phyloP scores from a whole-genome alignment of 1,139 yeast species.

The Blastobotrys buckinghamii region DNA sequence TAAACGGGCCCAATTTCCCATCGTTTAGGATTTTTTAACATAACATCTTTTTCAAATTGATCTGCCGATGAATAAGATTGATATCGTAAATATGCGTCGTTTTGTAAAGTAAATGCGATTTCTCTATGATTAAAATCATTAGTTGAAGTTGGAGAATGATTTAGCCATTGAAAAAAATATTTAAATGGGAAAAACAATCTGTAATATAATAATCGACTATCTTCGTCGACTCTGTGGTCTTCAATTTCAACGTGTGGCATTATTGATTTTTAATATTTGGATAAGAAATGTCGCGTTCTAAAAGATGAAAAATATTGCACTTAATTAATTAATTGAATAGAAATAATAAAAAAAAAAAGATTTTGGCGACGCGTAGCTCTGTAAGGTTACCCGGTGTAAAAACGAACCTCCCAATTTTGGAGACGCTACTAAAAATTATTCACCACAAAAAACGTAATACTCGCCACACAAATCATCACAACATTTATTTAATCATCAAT shows the following conservation, averaged over 20 bases:
- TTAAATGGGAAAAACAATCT: constrained; percentile 57
- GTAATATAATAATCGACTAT: constrained; percentile 44
- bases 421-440: background rate
- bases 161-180: constrained; percentile 78
- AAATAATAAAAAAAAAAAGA: background rate
- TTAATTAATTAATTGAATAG: background rate
- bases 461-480: background rate
- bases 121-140: constrained; percentile 75
- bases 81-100: constrained; percentile 63
- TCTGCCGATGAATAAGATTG: constrained; percentile 62
- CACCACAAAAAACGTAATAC: background rate
- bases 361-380: background rate
- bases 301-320: background rate
- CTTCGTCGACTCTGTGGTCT: constrained; percentile 16
- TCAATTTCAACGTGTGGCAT: constrained; percentile 13
- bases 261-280: background rate
- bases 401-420: background rate
- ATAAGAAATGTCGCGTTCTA: background rate
- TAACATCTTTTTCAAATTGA: constrained; percentile 72
- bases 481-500: constrained; percentile 6
- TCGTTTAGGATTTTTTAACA: constrained; percentile 74
- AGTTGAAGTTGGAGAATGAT: constrained; percentile 69
- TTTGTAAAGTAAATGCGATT: constrained; percentile 79
- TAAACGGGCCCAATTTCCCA: constrained; percentile 95
- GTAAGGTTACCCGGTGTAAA: background rate